These are phyloP conservation scores for Petasospora fabianii DNA, from an alignment of 1,139 yeast genomes.

Conservation along the genomic window DNA sequence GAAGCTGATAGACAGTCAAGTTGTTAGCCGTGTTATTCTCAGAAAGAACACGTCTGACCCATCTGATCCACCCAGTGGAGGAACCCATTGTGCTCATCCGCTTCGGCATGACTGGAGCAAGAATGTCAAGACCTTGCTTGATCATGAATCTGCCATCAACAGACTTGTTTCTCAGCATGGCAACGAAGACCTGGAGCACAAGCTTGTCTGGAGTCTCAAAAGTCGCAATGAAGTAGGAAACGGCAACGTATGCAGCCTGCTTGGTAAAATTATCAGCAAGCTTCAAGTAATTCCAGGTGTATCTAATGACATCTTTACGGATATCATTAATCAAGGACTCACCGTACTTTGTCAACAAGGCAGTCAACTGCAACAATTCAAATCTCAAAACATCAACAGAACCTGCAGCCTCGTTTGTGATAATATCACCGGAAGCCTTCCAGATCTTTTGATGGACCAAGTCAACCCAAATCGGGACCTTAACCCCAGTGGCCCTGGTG, in stretches of 20 bases:
- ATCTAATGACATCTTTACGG: constrained; percentile 84
- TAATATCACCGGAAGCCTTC: constrained; percentile 57
- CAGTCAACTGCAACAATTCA: constrained; percentile 78
- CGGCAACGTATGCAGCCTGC: constrained; percentile 89
- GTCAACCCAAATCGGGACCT: constrained; percentile 58
- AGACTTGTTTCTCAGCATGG: constrained; percentile 80
- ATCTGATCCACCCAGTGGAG: constrained; percentile 81
- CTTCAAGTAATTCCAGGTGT: constrained; percentile 91
- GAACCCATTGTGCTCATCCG: constrained; percentile 58
- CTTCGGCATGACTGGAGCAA: constrained; percentile 85
- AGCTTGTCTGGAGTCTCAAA: constrained; percentile 88
- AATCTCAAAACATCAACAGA: constrained; percentile 71
- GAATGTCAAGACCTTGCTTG: constrained; percentile 78
- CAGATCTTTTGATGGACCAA: constrained; percentile 64
- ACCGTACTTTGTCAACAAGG: constrained; percentile 69
- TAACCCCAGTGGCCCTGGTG: constrained; percentile 25
- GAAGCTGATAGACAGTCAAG: constrained; percentile 70
- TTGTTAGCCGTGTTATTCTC: constrained; percentile 89
- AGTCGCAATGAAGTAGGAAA: constrained; percentile 80
- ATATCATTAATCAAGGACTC: constrained; percentile 58
- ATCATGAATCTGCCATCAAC: constrained; percentile 82
- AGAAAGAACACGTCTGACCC: constrained; percentile 90
- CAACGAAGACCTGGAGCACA: constrained; percentile 90
- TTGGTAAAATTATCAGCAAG: constrained; percentile 87
- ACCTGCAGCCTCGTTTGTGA: constrained; percentile 61